Evolutionary conservation across 192 early-diverging fungal species (phyloP), one percentile per base, ranked within the genome.

Genomic region (Linnemannia elongata): DNA sequence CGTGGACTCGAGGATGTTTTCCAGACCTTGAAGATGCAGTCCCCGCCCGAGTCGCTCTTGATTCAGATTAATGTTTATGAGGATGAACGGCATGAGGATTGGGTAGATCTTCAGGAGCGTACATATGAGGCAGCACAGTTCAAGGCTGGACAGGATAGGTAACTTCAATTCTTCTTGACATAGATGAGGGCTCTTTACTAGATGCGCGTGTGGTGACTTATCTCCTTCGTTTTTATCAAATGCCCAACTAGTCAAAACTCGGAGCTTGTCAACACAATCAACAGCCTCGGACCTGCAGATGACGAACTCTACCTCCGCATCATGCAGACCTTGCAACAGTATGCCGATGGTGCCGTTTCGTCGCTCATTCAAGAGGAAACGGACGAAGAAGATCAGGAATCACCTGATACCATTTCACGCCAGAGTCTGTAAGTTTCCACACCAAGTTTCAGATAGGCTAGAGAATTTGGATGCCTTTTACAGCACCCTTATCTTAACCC

Each of bases 1-100:
- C 88, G 92, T 47, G 92, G 92, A 17, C 70, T 93, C 18, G 89
- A 89, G 60, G 90, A 89, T 39, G 87, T 83, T 27, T 88, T 93
- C 41, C 83, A 88, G 63, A 82, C 82, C 36, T 36, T 81, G 30
- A 57, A 88, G 52, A 73, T 74, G 75, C 82, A 89, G 47, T 77
- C 77, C 9, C 90, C 90, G 13, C 88, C 88, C 44, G 90, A 91
- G 47, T 89, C 83, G 17, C 74, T 91, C 15, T 52, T 88, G 39
- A 86, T 81, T 4, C 88, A 91, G 74, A 88, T 92, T 55, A 79
- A 88, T 39, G 72, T 79, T 44, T 91, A 91, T 57, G 74, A 85
- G 66, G 88, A 90, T 49, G 87, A 87, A 36, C 80, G 80, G 13
- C 80, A 88, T 38, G 80, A 85, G 35, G 92, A 93, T 77, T 79